Evolutionary conservation across 2,329 filamentous ascomycete species (phyloP), one percentile per base, ranked within the genome.

Genomic region (Fusarium sp.): DNA sequence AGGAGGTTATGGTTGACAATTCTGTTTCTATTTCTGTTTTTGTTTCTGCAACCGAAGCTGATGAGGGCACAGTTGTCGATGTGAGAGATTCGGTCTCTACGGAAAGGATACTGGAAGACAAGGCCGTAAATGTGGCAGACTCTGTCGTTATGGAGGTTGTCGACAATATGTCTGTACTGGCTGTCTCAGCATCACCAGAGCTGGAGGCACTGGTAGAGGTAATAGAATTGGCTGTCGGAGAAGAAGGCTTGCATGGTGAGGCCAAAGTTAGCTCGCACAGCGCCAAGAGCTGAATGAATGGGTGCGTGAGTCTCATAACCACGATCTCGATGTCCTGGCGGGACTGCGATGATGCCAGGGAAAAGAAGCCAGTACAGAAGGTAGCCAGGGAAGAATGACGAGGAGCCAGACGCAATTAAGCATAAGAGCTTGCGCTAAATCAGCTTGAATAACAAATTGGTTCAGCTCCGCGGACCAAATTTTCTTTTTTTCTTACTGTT

Each of bases 331-430:
- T 11, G 44, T 47, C 44, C 44, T 47, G 18, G 44, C 18, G 1
- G 12, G 48, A 35, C 15, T 2, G 17, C 2, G 30, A 35, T 24
- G 22, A 9, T 18, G 13, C 14, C 8, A n/a, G 20, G 17, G 4
- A n/a, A 17, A 6, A 48, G 3, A 3, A n/a, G 32, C 20, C 9
- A 30, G 9, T 4, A 12, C 14, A n/a, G 1, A 4, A 12, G 10
- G 7, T 22, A 22, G 15, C 3, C 20, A 50, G 28, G 22, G 22
- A 3, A 30, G 14, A 50, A 18, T 9, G 2, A 2, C 6, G 3
- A 12, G 17, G 4, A 11, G 20, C 12, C 30, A 13, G 8, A 12
- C n/a, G 17, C 8, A 24, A 53, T 53, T 53, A 53, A 26, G 30
- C 48, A 26, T 36, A 36, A 11, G 17, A 24, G 3, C 3, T 8